Evolutionary conservation across 208 protist genomes (phyloP).

Genomic region (Leishmania turanica): DNA sequence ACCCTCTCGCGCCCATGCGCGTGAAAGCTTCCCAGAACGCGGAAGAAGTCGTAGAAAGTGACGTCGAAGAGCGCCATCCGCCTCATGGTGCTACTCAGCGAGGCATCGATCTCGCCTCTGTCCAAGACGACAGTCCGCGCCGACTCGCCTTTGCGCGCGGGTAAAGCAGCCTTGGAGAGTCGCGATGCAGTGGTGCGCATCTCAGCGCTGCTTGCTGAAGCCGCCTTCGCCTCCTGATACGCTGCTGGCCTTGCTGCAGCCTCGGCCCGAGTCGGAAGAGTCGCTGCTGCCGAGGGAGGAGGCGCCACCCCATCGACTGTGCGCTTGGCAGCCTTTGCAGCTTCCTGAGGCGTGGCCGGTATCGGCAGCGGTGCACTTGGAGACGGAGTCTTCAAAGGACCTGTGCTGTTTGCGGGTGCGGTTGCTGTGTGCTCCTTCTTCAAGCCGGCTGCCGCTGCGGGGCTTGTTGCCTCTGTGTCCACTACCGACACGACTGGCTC

Average conservation of each 20-base stretch:
- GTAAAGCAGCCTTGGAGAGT: neutral
- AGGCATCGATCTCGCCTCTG: neutral
- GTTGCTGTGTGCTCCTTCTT: neutral
- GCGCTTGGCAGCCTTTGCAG: neutral
- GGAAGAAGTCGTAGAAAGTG: constrained; percentile 32
- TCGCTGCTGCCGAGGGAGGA: neutral
- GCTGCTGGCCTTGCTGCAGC: neutral
- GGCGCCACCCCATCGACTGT: neutral
- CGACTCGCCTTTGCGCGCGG: neutral
- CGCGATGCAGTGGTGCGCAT: neutral
- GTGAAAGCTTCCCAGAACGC: constrained; percentile 19
- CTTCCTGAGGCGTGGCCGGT: neutral
- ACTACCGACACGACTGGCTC: neutral
- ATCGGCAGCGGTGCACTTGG: neutral
- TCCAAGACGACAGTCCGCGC: neutral
- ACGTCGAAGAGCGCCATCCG: constrained; percentile 5
- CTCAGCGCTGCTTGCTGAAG: neutral
- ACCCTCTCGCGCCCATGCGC: constrained; percentile 4
- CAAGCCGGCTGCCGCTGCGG: too few relatives aligned
- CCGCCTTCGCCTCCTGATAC: too few relatives aligned
- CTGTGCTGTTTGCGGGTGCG: neutral
- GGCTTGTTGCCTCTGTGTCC: neutral
- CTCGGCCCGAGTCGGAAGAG: neutral
- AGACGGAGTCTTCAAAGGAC: neutral
- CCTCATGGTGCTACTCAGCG: constrained; percentile 4